These are phyloP conservation scores for Colletotrichum paranaense DNA, from an alignment of 2,329 filamentous ascomycete species.

Conservation along the genomic window DNA sequence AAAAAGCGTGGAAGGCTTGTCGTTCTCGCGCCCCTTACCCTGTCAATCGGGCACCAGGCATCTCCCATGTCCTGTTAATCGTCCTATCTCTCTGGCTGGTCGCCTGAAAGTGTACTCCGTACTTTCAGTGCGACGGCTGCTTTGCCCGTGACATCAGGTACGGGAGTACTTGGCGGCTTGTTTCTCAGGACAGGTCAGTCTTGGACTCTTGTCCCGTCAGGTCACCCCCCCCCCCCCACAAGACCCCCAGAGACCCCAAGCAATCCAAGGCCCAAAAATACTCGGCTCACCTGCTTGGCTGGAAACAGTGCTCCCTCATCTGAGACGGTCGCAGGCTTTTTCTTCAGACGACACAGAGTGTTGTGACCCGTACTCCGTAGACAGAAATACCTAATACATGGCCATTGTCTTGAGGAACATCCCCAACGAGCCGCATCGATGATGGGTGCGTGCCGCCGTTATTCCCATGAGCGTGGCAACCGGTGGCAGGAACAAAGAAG, in stretches of 20 bases:
- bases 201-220: constrained; percentile 14
- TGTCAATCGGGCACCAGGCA: constrained; percentile 21
- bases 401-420: neutral
- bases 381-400: neutral
- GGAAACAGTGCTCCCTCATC: constrained; percentile 28
- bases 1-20: constrained; percentile 28
- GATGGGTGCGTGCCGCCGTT: neutral
- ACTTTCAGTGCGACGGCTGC: neutral
- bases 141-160: constrained; percentile 23
- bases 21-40: constrained; percentile 4
- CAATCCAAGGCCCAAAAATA: constrained; percentile 23
- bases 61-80: constrained; percentile 26
- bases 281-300: constrained; percentile 19
- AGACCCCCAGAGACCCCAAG: neutral
- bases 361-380: too few relatives aligned
- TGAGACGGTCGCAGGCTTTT: constrained; percentile 32
- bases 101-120: neutral
- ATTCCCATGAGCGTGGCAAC: neutral
- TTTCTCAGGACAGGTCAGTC: constrained; percentile 5
- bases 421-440: neutral
- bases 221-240: constrained; percentile 13
- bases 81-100: constrained; percentile 11
- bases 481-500: neutral
- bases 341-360: constrained; percentile 26
- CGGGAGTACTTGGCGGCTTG: constrained; percentile 1